Conservation (phyloP, 139 green algal species). For the Chlorella sp. region DNA sequence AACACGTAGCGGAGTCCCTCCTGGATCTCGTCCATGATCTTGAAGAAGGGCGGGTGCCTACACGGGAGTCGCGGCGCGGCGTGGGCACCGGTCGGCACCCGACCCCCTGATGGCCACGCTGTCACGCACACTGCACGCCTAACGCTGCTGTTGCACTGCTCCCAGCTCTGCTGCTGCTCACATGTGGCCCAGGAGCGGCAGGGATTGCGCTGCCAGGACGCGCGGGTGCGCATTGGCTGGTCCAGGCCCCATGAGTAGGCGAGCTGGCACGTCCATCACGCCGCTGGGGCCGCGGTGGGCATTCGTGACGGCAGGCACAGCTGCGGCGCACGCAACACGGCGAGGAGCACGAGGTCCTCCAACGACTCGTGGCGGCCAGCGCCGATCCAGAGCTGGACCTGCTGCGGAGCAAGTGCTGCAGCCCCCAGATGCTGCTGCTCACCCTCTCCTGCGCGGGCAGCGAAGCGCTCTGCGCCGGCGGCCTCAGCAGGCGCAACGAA, state of each 20-base stretch:
- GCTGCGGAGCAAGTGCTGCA: no score
- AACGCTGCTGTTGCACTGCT: no score
- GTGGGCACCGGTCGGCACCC: background rate
- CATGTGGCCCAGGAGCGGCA: constrained; percentile 83
- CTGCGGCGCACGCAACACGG: no score
- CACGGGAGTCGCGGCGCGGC: background rate
- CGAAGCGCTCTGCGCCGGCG: background rate
- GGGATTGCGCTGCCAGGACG: constrained; percentile 62
- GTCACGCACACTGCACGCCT: no score
- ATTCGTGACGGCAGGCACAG: background rate
- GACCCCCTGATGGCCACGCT: background rate
- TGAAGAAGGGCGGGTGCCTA: constrained; percentile 84
- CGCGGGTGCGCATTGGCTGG: constrained; percentile 72
- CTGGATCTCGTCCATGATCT: constrained; percentile 83
- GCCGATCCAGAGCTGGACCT: no score
- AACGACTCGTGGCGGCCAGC: no score
- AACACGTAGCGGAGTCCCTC: constrained; percentile 81
- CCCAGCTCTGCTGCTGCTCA: background rate
- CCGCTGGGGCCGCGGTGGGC: background rate
- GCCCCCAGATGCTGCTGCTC: no score
- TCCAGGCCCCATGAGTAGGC: constrained; percentile 81
- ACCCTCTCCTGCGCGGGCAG: background rate
- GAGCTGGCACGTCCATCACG: constrained; percentile 42
- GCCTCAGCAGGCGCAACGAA: background rate
- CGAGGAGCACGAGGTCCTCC: no score